Conservation (phyloP, 192 early-diverging fungal species). For the Linnemannia elongata region DNA sequence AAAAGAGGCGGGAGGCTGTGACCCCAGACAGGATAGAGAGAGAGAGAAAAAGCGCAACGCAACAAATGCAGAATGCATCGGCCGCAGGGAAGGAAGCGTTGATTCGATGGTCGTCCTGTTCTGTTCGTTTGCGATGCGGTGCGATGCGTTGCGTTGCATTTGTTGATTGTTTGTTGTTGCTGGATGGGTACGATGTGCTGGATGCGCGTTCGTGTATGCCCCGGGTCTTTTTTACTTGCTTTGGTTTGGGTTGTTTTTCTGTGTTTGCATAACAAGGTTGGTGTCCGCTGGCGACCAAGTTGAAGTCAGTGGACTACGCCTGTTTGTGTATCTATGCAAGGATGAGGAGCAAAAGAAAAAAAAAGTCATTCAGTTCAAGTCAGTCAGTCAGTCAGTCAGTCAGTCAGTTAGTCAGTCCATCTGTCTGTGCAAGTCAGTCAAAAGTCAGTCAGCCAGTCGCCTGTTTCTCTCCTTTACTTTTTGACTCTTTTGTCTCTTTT, state of each 20-base stretch:
- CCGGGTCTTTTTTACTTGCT: neutral
- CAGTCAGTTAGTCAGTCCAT: too few species aligned
- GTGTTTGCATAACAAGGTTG: slow-evolving; percentile 7
- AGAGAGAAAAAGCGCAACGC: neutral
- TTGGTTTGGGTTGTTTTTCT: neutral
- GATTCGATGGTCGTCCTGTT: neutral
- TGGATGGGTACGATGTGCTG: too few species aligned
- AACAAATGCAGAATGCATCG: neutral
- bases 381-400: neutral
- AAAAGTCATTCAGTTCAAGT: neutral
- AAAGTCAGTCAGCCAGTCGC: too few species aligned
- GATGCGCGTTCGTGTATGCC: neutral
- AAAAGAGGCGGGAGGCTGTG: slow-evolving; percentile 2
- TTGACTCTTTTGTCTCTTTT: neutral
- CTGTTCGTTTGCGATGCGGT: neutral
- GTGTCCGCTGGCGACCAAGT: neutral
- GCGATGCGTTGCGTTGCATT: neutral
- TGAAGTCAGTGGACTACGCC: neutral
- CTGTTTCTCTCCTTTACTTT: neutral
- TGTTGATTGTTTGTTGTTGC: neutral
- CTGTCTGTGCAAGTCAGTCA: too few species aligned
- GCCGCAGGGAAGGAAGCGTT: neutral
- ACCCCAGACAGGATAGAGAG: neutral
- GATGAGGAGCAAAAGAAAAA: neutral
- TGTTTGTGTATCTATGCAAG: neutral